These are phyloP conservation scores for Tremella fuciformis DNA, from an alignment of 768 basidiomycete species.

Conservation along the genomic window DNA sequence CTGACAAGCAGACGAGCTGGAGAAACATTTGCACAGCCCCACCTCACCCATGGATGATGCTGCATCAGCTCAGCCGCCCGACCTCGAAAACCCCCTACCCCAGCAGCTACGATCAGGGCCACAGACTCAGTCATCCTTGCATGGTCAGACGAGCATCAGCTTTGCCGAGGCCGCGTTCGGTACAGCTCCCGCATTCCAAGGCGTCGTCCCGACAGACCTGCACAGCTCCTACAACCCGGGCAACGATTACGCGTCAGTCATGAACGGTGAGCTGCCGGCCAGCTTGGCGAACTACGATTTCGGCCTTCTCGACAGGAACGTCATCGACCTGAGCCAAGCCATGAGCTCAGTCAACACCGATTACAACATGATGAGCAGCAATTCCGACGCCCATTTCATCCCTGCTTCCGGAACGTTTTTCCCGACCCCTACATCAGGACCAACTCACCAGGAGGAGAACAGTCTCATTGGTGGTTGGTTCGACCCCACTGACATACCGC, in stretches of 20 bases:
- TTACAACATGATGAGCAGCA: not conserved
- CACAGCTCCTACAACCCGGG: not conserved
- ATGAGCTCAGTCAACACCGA: not conserved
- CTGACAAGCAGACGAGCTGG: conserved; percentile 1
- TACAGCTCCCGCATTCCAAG: not conserved
- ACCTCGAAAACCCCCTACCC: not conserved
- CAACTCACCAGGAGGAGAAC: not conserved
- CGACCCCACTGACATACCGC: conserved; percentile 31
- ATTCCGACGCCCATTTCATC: not conserved
- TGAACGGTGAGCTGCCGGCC: conserved; percentile 8
- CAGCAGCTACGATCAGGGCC: not conserved
- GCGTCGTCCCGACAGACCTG: not conserved
- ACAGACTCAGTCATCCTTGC: too few species aligned
- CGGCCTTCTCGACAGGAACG: conserved; percentile 5
- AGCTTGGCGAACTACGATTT: conserved; percentile 14
- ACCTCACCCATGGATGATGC: not conserved
- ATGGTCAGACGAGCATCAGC: not conserved
- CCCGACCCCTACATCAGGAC: not conserved
- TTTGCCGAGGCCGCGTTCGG: not conserved
- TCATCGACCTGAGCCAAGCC: conserved; percentile 10
- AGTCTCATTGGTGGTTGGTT: conserved; percentile 25
- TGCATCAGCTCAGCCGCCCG: not conserved
- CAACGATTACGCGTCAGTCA: conserved; percentile 6
- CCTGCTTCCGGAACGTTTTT: not conserved
- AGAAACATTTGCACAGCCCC: not conserved